Conservation (phyloP, 257 asterid species). For the Voacanga thouarsii region DNA sequence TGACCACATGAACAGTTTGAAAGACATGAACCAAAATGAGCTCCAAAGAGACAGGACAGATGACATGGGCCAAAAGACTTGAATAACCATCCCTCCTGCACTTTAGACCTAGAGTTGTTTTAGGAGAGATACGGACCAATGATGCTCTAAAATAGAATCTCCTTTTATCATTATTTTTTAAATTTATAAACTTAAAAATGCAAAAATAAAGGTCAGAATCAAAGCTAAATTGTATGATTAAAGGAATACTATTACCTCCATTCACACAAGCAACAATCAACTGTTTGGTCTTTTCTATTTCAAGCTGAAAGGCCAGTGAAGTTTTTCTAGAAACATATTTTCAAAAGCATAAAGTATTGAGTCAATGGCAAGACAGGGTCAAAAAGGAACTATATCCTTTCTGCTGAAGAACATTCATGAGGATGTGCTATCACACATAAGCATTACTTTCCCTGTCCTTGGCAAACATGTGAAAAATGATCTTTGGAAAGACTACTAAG, state of each 20-base stretch:
- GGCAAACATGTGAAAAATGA: background rate
- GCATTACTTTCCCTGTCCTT: background rate
- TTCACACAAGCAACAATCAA: background rate
- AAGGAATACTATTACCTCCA: background rate
- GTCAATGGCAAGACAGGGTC: background rate
- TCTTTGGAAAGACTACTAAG: background rate
- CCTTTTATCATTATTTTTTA: background rate
- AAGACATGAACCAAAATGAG: background rate
- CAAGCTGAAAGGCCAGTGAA: background rate
- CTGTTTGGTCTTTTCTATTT: background rate
- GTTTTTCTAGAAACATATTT: no score
- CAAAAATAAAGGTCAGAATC: background rate
- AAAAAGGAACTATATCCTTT: background rate
- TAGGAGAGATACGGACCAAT: background rate
- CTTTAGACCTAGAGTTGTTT: background rate
- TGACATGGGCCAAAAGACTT: background rate
- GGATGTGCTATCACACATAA: background rate
- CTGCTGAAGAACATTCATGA: background rate
- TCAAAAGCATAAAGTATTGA: background rate
- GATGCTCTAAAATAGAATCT: background rate
- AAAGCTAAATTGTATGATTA: background rate
- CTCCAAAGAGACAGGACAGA: background rate
- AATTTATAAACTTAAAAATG: background rate
- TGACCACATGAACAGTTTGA: background rate
- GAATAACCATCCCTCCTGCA: background rate